Evolutionary conservation across 2,329 filamentous ascomycete species (phyloP), one percentile per base, ranked within the genome.

Genomic region (Metarhizium anisopliae): DNA sequence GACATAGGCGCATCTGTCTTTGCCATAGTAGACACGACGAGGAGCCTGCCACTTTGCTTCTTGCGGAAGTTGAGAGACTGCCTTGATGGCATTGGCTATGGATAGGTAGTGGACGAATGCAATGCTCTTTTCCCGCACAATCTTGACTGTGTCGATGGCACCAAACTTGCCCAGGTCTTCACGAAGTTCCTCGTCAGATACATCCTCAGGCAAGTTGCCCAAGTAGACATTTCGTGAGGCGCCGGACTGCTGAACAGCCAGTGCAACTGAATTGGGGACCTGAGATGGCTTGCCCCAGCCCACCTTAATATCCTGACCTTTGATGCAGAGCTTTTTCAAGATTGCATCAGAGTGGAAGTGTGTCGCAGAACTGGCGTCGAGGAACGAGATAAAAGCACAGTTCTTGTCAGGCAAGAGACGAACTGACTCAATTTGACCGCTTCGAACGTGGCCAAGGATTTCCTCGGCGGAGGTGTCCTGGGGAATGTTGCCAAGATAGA

Each of bases 321-420:
- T 92, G 77, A 99, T 95, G 66, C 92, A 92, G 69, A 99, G 84
- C 81, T 97, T 99, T 81, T 99, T 99, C 82, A 99, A 83, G 74
- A 99, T 99, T 63, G 94, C 94, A 79, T 99, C 94, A 20, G 94
- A 99, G 78, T 99, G 94, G 77, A 99, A 99, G 71, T 99, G 94
- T 25, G 93, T 97, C 56, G 94, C 94, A 35, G 94, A 96, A 76
- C 92, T 96, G 66, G 92, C 91, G 68, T 99, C 94, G 62, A 99
- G 80, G 78, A 99, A 99, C 7, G 94, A 99, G 70, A 99, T 97
- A 79, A 99, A 99, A 57, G 94, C 94, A 69, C 94, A 99, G 80
- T 97, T 99, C 89, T 97, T 99, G 75, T 99, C 94, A 29, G 93
- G 90, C 55, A 99, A 80, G 61, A 99, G 82, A 64, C 94, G 88